These are phyloP conservation scores for Apiotrichum porosum DNA, from an alignment of 1,284 basidiomycete species.

Conservation along the genomic window DNA sequence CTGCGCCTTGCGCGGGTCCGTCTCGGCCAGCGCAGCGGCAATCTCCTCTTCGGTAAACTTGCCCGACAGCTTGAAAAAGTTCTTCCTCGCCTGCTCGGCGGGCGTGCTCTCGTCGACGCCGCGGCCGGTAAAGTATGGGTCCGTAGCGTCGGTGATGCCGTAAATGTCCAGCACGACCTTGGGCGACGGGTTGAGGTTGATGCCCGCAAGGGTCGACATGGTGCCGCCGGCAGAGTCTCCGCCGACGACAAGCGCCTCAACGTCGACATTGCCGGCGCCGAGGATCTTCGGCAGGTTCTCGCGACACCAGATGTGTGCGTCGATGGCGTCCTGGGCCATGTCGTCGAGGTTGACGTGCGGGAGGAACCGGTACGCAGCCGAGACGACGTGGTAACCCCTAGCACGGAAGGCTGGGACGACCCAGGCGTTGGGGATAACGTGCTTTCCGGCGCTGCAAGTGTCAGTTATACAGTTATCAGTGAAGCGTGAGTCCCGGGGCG, in stretches of 20 bases:
- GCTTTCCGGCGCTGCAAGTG: constrained; percentile 19
- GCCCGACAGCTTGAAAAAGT: neutral
- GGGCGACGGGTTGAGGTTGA: neutral
- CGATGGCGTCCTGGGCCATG: constrained; percentile 18
- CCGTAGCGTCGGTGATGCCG: constrained; percentile 20
- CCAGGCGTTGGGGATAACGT: constrained; percentile 20
- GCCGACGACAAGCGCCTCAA: constrained; percentile 20
- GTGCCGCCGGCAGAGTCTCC: constrained; percentile 34
- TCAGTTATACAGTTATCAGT: neutral
- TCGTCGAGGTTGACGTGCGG: constrained; percentile 23
- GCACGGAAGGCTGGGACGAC: constrained; percentile 21
- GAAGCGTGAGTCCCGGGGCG: too few species aligned
- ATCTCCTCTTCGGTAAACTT: constrained; percentile 1
- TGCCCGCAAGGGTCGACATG: neutral
- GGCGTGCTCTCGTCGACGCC: constrained; percentile 1
- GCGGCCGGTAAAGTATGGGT: constrained; percentile 2
- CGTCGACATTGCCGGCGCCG: constrained; percentile 3
- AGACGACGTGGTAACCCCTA: constrained; percentile 23
- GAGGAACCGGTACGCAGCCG: constrained; percentile 22
- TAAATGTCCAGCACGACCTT: constrained; percentile 20
- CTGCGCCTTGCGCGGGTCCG: constrained; percentile 11
- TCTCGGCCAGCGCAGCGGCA: neutral
- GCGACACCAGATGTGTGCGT: constrained; percentile 22
- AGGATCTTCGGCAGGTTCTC: constrained; percentile 4
- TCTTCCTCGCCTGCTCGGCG: neutral